Evolutionary conservation across 805 yeast species (phyloP), one percentile per base, ranked within the genome.

Genomic region (Yarrowia sp.): DNA sequence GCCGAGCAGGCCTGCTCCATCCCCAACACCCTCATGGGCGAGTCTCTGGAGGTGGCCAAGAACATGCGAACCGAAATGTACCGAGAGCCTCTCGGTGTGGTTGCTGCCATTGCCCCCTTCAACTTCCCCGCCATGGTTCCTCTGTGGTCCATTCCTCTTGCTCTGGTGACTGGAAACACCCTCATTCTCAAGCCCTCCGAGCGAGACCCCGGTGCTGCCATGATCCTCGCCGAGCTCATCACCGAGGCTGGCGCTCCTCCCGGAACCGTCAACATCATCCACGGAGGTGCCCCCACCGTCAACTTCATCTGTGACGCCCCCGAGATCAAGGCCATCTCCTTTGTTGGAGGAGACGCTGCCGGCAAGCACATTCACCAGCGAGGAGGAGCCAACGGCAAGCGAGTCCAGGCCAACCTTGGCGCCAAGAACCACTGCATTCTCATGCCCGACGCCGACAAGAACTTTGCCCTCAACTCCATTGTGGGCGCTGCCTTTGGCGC

Each of bases 111-210:
- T 71, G 84, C 88, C 68, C 93, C 93, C 21, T 88, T 88, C 79
- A 88, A 88, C 78, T 88, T 88, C 83, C 93, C 93, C 26, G 92
- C 90, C 48, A 88, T 88, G 93, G 89, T 89, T 69, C 88, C 88
- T 10, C 78, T 85, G 69, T 85, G 89, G 89, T 80, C 86, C 28
- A 76, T 85, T 65, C 89, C 89, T 8, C 78, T 85, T 68, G 77
- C 83, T 14, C 78, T 86, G 66, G 88, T 82, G 54, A 86, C 91
- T 22, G 93, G 93, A 68, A 88, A 88, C 79, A 85, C 91, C 43
- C 81, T 87, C 36, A 84, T 88, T 41, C 77, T 88, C 73, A 88
- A 88, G 78, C 86, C 86, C 41, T 75, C 89, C 62, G 93, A 88
- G 78, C 77, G 90, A 65, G 90, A 88, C 67, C 93, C 93, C n/a